Evolutionary conservation across 176 grass and related monocot genomes (phyloP).

Genomic region (Eragrostis nindensis): DNA sequence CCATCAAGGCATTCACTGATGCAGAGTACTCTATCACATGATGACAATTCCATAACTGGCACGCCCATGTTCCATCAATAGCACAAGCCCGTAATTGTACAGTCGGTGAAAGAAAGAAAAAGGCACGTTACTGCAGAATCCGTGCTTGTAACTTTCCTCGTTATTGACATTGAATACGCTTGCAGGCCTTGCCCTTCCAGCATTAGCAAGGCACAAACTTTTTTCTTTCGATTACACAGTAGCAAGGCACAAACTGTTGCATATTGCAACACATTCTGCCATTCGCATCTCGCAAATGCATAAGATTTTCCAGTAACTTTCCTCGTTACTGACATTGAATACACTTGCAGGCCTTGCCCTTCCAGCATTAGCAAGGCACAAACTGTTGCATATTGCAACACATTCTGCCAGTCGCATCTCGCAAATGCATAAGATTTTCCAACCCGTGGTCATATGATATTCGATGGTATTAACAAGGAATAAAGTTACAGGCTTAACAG

Average conservation of each 20-base stretch:
- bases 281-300: conserved; percentile 20
- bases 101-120: neutral
- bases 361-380: neutral
- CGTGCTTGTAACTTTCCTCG: conserved; percentile 3
- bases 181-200: neutral
- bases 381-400: neutral
- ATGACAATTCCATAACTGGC: neutral
- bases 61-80: conserved; percentile 9
- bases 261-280: neutral
- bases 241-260: neutral
- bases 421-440: conserved; percentile 9
- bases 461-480: conserved; percentile 84
- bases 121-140: neutral
- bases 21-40: neutral
- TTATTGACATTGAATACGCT: neutral
- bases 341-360: conserved; percentile 12
- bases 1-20: neutral
- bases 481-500: conserved; percentile 54
- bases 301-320: conserved; percentile 12
- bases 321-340: neutral
- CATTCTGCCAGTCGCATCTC: conserved; percentile 4
- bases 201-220: no score
- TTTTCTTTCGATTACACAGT: no score
- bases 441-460: conserved; percentile 46
- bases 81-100: neutral